Conservation (phyloP, 495 filamentous ascomycete genomes). For the Lindgomyces ingoldianus region DNA sequence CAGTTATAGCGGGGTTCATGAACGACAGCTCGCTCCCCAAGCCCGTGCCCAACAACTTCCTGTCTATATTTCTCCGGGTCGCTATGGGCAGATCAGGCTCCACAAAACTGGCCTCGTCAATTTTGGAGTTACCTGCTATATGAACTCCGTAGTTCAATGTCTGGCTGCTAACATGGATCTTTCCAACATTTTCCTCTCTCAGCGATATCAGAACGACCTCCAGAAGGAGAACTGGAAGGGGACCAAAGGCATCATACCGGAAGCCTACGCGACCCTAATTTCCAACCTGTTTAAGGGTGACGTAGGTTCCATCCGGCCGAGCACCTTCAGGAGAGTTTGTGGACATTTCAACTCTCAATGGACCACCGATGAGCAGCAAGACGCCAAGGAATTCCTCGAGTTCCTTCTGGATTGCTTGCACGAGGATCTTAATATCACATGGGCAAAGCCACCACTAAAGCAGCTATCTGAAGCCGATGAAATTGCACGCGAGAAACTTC, state of each 20-base stretch:
- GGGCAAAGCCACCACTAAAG: constrained; percentile 58
- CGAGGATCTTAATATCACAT: constrained; percentile 73
- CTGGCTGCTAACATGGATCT: constrained; percentile 74
- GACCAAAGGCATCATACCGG: constrained; percentile 75
- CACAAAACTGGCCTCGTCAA: constrained; percentile 73
- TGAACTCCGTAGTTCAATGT: constrained; percentile 84
- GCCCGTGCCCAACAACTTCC: constrained; percentile 49
- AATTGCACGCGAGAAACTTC: constrained; percentile 62
- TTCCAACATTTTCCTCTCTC: constrained; percentile 66
- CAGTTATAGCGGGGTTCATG: constrained; percentile 86
- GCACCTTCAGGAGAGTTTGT: constrained; percentile 65
- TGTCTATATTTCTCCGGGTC: constrained; percentile 47
- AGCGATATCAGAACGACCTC: constrained; percentile 46
- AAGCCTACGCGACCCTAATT: constrained; percentile 73
- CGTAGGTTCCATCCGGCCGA: constrained; percentile 55
- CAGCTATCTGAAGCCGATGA: constrained; percentile 64
- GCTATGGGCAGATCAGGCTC: constrained; percentile 53
- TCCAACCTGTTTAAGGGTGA: constrained; percentile 70
- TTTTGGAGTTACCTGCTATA: constrained; percentile 82
- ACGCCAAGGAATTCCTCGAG: constrained; percentile 76
- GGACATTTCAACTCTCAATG: constrained; percentile 60
- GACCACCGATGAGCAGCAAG: constrained; percentile 68
- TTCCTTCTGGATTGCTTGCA: constrained; percentile 71
- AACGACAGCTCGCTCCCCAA: constrained; percentile 57
- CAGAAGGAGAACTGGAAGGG: constrained; percentile 64